A percentile compares a stretch with the other conserved stretches of the same genome.
These are phyloP conservation scores for Lipomyces oligophaga DNA, from an alignment of 805 yeast species.

Conservation along the genomic window DNA sequence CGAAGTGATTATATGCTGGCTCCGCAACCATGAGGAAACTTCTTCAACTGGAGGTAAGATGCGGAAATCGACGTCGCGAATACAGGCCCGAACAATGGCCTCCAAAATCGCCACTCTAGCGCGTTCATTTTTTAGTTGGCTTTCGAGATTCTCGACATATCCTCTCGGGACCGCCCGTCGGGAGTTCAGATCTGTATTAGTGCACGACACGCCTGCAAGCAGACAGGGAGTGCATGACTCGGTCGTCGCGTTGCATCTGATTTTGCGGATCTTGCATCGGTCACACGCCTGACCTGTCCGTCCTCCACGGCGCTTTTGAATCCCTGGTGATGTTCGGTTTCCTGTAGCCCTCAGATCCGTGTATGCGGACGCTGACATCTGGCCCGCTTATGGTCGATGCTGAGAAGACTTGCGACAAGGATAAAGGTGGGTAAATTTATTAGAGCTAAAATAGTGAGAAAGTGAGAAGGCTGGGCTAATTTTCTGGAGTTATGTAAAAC, in stretches of 20 bases:
- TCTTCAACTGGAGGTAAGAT: conserved; percentile 11
- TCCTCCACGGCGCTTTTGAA: conserved; percentile 3
- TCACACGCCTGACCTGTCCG: conserved; percentile 28
- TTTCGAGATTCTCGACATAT: conserved; percentile 23
- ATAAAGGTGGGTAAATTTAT: no score
- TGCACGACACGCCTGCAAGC: conserved; percentile 28
- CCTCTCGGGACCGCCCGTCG: conserved; percentile 27
- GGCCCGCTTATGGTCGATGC: no score
- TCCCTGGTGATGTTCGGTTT: no score
- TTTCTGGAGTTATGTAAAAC: no score
- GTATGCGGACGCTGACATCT: no score
- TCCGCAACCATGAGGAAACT: background rate
- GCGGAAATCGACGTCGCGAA: conserved; percentile 16
- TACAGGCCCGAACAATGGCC: background rate
- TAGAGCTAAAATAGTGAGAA: no score
- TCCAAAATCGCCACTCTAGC: conserved; percentile 16
- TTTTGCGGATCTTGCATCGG: conserved; percentile 26
- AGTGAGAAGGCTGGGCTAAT: no score
- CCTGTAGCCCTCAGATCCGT: no score
- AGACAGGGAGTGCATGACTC: conserved; percentile 28
- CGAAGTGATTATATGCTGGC: no score
- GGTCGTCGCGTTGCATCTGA: conserved; percentile 27
- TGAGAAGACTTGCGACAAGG: no score
- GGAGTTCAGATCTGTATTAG: conserved; percentile 28
- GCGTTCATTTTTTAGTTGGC: conserved; percentile 6